Percentiles rank a stretch among this genome's conserved stretches.
These are phyloP conservation scores for Globisporangium lucens DNA, from an alignment of 352 stramenopile species.

Conservation along the genomic window DNA sequence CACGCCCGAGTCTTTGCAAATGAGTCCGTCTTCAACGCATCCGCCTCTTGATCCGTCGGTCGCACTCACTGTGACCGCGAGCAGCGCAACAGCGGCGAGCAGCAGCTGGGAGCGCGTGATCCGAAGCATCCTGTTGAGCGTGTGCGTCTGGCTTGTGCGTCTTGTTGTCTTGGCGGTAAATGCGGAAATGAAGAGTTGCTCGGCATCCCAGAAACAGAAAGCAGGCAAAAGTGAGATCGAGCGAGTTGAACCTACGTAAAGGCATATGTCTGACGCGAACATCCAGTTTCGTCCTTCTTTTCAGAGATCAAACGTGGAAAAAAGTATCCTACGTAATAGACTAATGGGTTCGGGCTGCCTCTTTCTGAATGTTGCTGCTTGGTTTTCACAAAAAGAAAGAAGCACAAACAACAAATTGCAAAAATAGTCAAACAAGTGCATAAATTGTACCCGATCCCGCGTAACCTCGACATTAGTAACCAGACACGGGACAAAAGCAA, in stretches of 20 bases:
- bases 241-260: neutral
- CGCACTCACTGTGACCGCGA: slow-evolving; percentile 6
- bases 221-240: neutral
- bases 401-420: neutral
- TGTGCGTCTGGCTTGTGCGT: neutral
- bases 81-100: slow-evolving; percentile 12
- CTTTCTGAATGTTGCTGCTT: neutral
- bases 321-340: neutral
- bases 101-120: slow-evolving; percentile 12
- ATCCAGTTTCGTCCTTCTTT: neutral
- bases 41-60: slow-evolving; percentile 31
- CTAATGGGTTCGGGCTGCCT: neutral
- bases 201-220: neutral
- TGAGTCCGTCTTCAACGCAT: slow-evolving; percentile 17
- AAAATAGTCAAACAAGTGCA: neutral
- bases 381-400: neutral
- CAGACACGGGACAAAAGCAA: neutral
- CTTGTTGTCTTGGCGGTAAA: neutral
- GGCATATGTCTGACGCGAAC: neutral
- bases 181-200: neutral
- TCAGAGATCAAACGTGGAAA: neutral
- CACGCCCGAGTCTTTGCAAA: slow-evolving; percentile 13
- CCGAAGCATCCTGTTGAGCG: neutral
- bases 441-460: neutral
- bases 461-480: neutral